Evolutionary conservation across 768 basidiomycete genomes (phyloP), one percentile per base, ranked within the genome.

Genomic region (Lactarius deliciosus): DNA sequence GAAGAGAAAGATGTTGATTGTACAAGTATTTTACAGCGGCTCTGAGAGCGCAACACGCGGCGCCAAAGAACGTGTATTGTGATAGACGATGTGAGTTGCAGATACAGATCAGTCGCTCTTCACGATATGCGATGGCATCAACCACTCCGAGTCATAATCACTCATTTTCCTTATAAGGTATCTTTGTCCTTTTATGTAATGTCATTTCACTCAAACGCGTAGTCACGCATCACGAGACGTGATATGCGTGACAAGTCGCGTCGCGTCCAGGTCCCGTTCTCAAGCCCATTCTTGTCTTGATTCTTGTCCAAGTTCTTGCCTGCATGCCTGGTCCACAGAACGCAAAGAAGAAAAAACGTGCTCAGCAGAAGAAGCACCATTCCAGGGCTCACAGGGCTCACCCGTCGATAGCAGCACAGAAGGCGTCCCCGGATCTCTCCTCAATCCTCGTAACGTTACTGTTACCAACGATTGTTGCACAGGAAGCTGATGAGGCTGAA

Each of bases 241-340:
- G 56, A 62, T 47, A 9, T n/a, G 0, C 6, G 65, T 58, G 65
- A 60, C 54, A 25, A 47, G 40, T 58, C 65, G 61, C 65, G 65
- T 63, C 22, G 1, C 3, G 50, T 53, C 57, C n/a, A 11, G 34
- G 8, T 22, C 34, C 32, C 32, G 32, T 7, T 53, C 36, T 13
- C 18, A 9, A 47, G 9, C 13, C 34, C 5, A 15, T 6, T 40
- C 1, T 55, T 38, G 18, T 28, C 20, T n/a, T n/a, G n/a, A n/a
- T n/a, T n/a, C n/a, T n/a, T n/a, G n/a, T n/a, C n/a, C n/a, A n/a
- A n/a, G n/a, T n/a, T n/a, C n/a, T n/a, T n/a, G n/a, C n/a, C 20
- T 56, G 36, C 32, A 89, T 89, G 87, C 87, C 86, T 18, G 86
- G 86, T 28, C 87, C 87, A 61, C 80, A 81, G 64, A 89, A 87